phyloP scores from a whole-genome alignment of 441 rosid species.

The Metrosideros polymorpha region DNA sequence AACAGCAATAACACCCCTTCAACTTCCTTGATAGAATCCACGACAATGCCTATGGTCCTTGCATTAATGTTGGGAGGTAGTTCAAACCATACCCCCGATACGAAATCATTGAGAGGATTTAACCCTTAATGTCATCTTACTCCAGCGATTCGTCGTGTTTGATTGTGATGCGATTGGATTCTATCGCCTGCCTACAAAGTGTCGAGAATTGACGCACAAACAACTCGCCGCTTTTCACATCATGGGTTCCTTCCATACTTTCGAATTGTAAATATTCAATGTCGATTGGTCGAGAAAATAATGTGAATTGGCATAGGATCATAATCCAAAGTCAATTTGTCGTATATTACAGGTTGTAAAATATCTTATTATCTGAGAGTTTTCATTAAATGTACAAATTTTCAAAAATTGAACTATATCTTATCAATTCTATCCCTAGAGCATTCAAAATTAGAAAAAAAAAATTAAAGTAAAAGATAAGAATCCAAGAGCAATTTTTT shows the following conservation, averaged over 20 bases:
- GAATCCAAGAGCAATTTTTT: neutral
- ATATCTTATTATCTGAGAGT: accelerated
- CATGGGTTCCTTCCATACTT: accelerated
- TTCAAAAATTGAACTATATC: accelerated
- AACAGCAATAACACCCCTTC: neutral
- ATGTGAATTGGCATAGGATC: neutral
- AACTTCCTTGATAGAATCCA: neutral
- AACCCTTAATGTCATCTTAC: neutral
- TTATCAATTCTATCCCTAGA: accelerated
- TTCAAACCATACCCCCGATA: neutral
- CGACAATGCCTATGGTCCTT: neutral
- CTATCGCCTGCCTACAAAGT: accelerated
- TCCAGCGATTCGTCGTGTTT: accelerated
- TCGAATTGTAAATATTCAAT: no score
- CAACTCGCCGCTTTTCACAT: accelerated
- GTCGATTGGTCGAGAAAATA: neutral
- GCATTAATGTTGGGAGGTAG: neutral
- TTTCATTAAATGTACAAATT: neutral
- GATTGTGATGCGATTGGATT: neutral
- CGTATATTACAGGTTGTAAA: accelerated
- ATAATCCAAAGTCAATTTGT: neutral
- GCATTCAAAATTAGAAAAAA: neutral
- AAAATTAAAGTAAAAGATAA: neutral
- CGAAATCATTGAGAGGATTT: neutral
- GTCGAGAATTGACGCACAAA: accelerated